Base-by-base conservation (phyloP, 139 green algal genomes). In the Marvania coccoides region DNA sequence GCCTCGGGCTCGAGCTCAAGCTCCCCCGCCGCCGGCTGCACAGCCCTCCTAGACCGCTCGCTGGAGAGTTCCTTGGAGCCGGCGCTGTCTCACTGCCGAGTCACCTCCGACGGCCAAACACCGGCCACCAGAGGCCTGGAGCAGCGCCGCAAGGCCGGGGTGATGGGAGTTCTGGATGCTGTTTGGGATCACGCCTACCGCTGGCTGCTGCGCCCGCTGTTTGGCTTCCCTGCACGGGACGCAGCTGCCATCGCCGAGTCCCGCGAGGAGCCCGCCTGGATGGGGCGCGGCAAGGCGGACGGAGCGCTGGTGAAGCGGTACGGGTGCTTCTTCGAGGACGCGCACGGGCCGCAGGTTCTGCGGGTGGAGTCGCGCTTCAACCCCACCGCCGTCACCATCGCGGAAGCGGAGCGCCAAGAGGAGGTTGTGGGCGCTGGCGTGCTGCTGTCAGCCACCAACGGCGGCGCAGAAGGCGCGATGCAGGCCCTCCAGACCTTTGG, bases 261-360 rank as follows among this genome's bases (percentile, higher is more conserved):
- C 13, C 30, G 47, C 35, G 58, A 15, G 9, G 37, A 63, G 47
- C 40, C 57, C 29, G 58, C 46, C 23, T 74, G 67, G 67, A 12
- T 74, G 8, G 63, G 67, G 46, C 58, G 63, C 34, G 33, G n/a
- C 42, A 74, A 74, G 58, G 37, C 36, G 23, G 67, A 74, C 47
- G 63, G 38, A 12, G 34, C 55, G 12, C 67, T 74, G 61, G 67
- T 74, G 6, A 74, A 74, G 57, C 58, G 67, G 29, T 74, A 67
- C 55, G 67, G 67, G 30, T 63, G 59, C 45, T 55, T 74, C 33
- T 74, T 74, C 60, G 67, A 74, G 58, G 67, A 74, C 24, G 67
- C 67, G 5, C 47, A 63, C 40, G 67, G 67, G 3, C 67, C 67
- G 23, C 67, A 74, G 42, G 67, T 74, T 12, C 59, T 62, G 24